Percentiles rank a stretch among this genome's conserved stretches.
Evolutionary conservation across 257 asterid species (phyloP).

Genomic region (Solanum pimpinellifolium): DNA sequence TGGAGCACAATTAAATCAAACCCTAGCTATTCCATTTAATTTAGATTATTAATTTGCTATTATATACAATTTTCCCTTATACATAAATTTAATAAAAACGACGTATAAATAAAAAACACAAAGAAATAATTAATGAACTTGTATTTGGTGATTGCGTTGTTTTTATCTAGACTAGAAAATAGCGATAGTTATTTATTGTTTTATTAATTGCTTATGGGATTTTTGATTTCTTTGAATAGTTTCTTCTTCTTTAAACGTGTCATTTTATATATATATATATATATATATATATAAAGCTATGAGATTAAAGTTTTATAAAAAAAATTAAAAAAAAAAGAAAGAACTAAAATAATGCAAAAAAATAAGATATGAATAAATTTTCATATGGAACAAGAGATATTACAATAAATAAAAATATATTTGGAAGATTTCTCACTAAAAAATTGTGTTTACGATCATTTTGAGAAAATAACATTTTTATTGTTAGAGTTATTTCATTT

Average conservation of each 20-base stretch:
- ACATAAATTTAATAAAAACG: too few species aligned
- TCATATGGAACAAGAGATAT: background rate
- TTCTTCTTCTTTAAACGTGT: background rate
- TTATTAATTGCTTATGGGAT: background rate
- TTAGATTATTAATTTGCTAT: too few species aligned
- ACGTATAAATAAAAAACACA: too few species aligned
- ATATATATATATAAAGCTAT: background rate
- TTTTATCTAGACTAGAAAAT: background rate
- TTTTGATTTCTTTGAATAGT: background rate
- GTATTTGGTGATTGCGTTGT: too few species aligned
- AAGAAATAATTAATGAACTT: too few species aligned
- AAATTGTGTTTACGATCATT: too few species aligned
- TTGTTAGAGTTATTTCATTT: too few species aligned
- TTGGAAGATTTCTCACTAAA: background rate
- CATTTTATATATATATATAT: too few species aligned
- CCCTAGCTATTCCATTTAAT: too few species aligned
- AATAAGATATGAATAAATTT: background rate
- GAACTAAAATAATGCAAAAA: background rate
- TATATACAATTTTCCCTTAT: too few species aligned
- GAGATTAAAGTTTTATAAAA: background rate
- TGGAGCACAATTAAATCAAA: too few species aligned
- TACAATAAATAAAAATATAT: background rate
- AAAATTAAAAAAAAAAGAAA: background rate
- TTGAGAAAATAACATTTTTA: too few species aligned
- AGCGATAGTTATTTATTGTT: background rate